These are phyloP conservation scores for Plasmodium billcollinsi DNA, from an alignment of 169 alveolate genomes.

Conservation along the genomic window DNA sequence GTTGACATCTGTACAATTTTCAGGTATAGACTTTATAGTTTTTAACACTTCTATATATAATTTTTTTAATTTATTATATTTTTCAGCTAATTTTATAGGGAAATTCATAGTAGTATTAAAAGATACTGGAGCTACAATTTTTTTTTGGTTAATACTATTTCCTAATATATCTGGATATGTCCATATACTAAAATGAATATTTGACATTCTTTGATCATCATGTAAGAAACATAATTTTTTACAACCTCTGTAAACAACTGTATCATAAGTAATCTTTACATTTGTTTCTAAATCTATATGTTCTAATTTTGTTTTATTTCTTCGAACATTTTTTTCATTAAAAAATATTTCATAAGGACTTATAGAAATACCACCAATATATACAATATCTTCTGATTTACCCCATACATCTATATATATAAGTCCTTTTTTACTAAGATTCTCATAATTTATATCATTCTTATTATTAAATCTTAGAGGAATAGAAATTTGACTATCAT, in stretches of 20 bases:
- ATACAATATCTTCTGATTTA: slow-evolving; percentile 75
- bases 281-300: slow-evolving; percentile 73
- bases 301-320: slow-evolving; percentile 47
- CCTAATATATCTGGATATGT: slow-evolving; percentile 62
- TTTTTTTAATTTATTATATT: slow-evolving; percentile 40
- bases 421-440: slow-evolving; percentile 77
- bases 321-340: slow-evolving; percentile 77
- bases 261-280: slow-evolving; percentile 47
- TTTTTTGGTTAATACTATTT: not conserved
- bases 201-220: slow-evolving; percentile 59
- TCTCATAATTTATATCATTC: slow-evolving; percentile 55
- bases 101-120: slow-evolving; percentile 46
- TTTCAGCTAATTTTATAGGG: slow-evolving; percentile 60
- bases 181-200: slow-evolving; percentile 64
- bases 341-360: slow-evolving; percentile 81
- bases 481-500: slow-evolving; percentile 80
- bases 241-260: slow-evolving; percentile 63
- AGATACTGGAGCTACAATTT: slow-evolving; percentile 19
- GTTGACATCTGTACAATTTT: slow-evolving; percentile 22
- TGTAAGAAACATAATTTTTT: slow-evolving; percentile 52
- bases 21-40: slow-evolving; percentile 58
- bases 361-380: slow-evolving; percentile 79
- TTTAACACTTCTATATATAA: slow-evolving; percentile 51
- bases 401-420: slow-evolving; percentile 85
- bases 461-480: slow-evolving; percentile 78